phyloP scores from a whole-genome alignment of 768 basidiomycete species.

The Ephemerocybe angulata region DNA sequence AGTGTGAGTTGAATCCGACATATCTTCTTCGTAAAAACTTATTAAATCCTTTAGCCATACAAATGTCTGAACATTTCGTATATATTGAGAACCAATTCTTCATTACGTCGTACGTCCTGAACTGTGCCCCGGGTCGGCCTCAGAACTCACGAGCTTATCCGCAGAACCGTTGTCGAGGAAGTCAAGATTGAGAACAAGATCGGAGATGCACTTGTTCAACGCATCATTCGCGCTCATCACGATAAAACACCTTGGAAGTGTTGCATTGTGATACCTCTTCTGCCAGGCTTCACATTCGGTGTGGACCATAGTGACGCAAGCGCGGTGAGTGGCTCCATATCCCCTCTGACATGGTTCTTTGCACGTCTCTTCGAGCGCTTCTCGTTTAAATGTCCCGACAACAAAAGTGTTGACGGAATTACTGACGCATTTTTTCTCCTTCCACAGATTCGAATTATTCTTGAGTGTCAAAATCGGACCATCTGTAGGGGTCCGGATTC shows the following conservation, averaged over 20 bases:
- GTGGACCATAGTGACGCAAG: constrained; percentile 92
- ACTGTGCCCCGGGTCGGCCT: neutral
- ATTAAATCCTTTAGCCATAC: constrained; percentile 57
- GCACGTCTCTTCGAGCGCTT: neutral
- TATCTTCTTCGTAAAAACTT: neutral
- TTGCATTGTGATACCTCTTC: constrained; percentile 84
- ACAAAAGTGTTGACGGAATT: neutral
- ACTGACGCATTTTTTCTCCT: neutral
- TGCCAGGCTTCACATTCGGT: constrained; percentile 92
- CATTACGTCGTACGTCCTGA: constrained; percentile 68
- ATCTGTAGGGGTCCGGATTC: constrained; percentile 87
- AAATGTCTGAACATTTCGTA: constrained; percentile 93
- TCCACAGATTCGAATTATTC: constrained; percentile 80
- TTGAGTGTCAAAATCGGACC: constrained; percentile 92
- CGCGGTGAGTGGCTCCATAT: constrained; percentile 52
- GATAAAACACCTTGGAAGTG: constrained; percentile 86
- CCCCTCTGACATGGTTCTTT: neutral
- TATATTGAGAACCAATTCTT: constrained; percentile 98
- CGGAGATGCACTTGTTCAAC: constrained; percentile 87
- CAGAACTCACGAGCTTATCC: constrained; percentile 3
- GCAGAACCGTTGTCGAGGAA: constrained; percentile 79
- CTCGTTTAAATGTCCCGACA: neutral
- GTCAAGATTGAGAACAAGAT: constrained; percentile 89
- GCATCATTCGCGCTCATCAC: constrained; percentile 83
- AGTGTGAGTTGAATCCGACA: constrained; percentile 58